Base-by-base conservation (phyloP, 2,329 filamentous ascomycete species). In the Teratosphaeria viscida region DNA sequence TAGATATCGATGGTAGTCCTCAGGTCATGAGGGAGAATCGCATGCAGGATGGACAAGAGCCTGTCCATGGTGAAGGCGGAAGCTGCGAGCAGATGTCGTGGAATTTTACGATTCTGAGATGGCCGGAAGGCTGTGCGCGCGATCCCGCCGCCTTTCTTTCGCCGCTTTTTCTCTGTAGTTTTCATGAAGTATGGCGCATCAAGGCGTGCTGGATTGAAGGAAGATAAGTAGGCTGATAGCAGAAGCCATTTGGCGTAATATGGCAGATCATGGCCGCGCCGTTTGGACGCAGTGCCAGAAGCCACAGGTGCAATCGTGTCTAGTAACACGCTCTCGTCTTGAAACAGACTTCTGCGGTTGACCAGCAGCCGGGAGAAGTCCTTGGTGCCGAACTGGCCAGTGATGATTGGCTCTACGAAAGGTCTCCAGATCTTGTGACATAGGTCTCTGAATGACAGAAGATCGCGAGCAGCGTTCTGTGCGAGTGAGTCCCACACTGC, bases 401-500 rank as follows among this genome's bases (percentile, higher is more conserved):
- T 83, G 1, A 86, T 74, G 27, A 97, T 82, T 0, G 92, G 92
- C 6, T 84, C 82, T 0, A 89, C 86, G 73, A 99, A 97, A 3
- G 85, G 82, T 11, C 87, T 85, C 94, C 94, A 99, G 23, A 97
- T 81, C 52, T 85, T 83, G 55, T 83, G 74, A 69, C 88, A 91
- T 56, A 87, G 83, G 39, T 83, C 81, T 3, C 79, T 80, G 65
- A 96, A 91, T 11, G 83, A 82, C 1, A 87, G 81, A 14, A 97
- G 79, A 43, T 92, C 91, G 56, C 91, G 85, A 0, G 88, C 88
- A 2, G 90, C 90, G 54, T 90, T 85, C 63, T 87, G 89, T 55
- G 87, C 85, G 12, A 97, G 79, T 0, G 92, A 85, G 71, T 99
- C 94, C 80, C 95, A 94, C 14, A 96, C 85, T 4, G 90, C 89